Conservation (phyloP, 2,329 filamentous ascomycete species). For the Xylaria sp. region DNA sequence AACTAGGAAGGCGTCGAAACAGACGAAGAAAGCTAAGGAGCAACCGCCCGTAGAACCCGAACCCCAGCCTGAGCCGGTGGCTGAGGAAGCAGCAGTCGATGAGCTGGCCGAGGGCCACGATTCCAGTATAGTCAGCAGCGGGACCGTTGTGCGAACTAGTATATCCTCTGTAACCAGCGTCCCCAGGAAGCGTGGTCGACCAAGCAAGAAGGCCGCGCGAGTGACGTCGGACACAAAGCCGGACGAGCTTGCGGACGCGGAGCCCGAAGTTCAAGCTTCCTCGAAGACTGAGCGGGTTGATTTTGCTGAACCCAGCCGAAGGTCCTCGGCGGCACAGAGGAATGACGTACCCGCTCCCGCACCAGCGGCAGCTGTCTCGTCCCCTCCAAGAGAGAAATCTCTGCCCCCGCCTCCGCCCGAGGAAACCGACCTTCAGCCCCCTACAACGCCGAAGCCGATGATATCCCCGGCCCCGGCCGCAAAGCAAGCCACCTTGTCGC, state of each 20-base stretch:
- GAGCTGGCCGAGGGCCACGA: conserved; percentile 42
- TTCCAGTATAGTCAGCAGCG: conserved; percentile 45
- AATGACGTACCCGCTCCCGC: conserved; percentile 21
- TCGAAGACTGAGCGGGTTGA: conserved; percentile 23
- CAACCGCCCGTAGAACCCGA: conserved; percentile 33
- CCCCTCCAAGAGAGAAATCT: conserved; percentile 29
- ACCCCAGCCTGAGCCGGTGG: conserved; percentile 28
- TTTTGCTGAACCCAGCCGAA: conserved; percentile 25
- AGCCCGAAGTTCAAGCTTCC: conserved; percentile 25
- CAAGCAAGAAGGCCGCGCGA: conserved; percentile 37
- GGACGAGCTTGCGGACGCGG: conserved; percentile 26
- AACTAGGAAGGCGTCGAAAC: conserved; percentile 55
- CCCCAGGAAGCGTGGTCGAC: conserved; percentile 40
- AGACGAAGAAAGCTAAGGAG: conserved; percentile 50
- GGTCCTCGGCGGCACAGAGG: conserved; percentile 18
- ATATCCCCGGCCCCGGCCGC: conserved; percentile 52
- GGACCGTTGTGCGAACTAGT: conserved; percentile 46
- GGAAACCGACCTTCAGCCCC: conserved; percentile 30
- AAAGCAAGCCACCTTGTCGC: conserved; percentile 58
- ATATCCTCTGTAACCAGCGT: conserved; percentile 24
- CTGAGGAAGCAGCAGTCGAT: conserved; percentile 30
- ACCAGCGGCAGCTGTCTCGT: conserved; percentile 10
- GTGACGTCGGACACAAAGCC: conserved; percentile 35
- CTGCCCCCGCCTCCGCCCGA: conserved; percentile 35
- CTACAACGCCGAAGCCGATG: conserved; percentile 47